These are phyloP conservation scores for Paratinospora sagittata DNA, from an alignment of 164 flowering plant genomes.

Conservation along the genomic window DNA sequence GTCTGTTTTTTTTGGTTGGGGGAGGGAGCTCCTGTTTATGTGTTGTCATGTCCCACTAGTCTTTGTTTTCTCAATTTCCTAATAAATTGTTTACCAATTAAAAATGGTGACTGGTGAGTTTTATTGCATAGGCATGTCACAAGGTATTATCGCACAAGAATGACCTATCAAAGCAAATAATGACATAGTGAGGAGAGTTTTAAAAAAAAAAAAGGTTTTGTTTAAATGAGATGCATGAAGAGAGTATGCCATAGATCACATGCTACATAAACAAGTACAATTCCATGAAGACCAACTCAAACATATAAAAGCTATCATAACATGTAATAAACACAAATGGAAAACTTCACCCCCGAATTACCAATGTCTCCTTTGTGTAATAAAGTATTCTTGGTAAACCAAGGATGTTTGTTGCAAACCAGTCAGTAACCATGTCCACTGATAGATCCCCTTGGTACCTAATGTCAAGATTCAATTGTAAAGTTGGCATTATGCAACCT, in stretches of 20 bases:
- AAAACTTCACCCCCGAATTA: constrained; percentile 29
- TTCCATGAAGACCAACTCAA: neutral
- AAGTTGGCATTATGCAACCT: neutral
- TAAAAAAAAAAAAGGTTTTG: no score
- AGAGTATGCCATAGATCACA: no score
- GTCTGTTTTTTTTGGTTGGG: no score
- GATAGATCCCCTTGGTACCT: constrained; percentile 84
- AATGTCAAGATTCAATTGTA: constrained; percentile 11
- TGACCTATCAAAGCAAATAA: neutral
- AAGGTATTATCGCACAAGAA: neutral
- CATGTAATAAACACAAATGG: constrained; percentile 1
- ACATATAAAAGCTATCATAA: neutral
- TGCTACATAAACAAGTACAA: neutral
- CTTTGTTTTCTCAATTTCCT: no score
- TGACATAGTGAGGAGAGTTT: neutral
- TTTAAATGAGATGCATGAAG: no score
- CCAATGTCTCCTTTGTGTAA: constrained; percentile 84
- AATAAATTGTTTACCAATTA: neutral
- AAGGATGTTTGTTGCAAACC: constrained; percentile 73
- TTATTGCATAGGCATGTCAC: neutral
- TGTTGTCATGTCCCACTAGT: no score
- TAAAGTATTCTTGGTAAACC: constrained; percentile 77
- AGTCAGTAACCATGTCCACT: constrained; percentile 75
- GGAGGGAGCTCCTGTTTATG: no score
- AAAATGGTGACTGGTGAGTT: neutral